A percentile compares a stretch with the other conserved stretches of the same genome.
Evolutionary conservation across 352 stramenopile species (phyloP).

Genomic region (Blastocystis sp.): DNA sequence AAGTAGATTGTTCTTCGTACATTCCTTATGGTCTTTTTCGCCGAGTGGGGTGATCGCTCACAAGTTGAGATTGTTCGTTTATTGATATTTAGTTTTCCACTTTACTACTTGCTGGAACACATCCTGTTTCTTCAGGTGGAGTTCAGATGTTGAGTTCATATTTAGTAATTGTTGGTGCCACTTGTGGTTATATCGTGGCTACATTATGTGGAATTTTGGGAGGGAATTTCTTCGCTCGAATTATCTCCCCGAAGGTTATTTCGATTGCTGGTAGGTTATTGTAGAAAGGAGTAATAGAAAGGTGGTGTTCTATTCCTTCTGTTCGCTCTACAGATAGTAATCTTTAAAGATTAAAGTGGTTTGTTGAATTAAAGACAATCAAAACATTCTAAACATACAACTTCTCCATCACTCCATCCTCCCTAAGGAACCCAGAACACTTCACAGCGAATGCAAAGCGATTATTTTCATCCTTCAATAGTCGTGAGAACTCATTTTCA

Average conservation of each 20-base stretch:
- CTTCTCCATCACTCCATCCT: neutral
- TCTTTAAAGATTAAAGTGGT: slow-evolving; percentile 50
- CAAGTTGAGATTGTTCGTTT: slow-evolving; percentile 67
- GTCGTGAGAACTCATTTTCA: slow-evolving; percentile 21
- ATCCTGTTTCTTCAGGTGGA: slow-evolving; percentile 73
- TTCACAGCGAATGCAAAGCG: neutral
- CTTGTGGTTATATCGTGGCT: slow-evolving; percentile 82
- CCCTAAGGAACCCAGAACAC: neutral
- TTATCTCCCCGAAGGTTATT: slow-evolving; percentile 81
- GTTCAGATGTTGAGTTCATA: slow-evolving; percentile 66
- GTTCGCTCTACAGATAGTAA: slow-evolving; percentile 76
- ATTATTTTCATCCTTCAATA: neutral
- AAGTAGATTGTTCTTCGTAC: slow-evolving; percentile 77
- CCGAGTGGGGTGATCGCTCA: slow-evolving; percentile 82
- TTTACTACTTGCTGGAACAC: slow-evolving; percentile 16
- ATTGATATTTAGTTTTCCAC: slow-evolving; percentile 18
- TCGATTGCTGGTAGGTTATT: slow-evolving; percentile 74
- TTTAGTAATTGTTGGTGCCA: slow-evolving; percentile 78
- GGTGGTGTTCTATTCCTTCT: slow-evolving; percentile 79
- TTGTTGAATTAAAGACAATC: too few species aligned
- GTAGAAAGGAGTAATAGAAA: neutral
- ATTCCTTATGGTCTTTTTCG: slow-evolving; percentile 83
- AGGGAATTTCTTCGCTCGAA: slow-evolving; percentile 81
- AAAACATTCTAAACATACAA: slow-evolving; percentile 60
- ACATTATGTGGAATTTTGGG: slow-evolving; percentile 81